phyloP scores from a whole-genome alignment of 306 rosid genomes.

The Vigna reflexopilosa region DNA sequence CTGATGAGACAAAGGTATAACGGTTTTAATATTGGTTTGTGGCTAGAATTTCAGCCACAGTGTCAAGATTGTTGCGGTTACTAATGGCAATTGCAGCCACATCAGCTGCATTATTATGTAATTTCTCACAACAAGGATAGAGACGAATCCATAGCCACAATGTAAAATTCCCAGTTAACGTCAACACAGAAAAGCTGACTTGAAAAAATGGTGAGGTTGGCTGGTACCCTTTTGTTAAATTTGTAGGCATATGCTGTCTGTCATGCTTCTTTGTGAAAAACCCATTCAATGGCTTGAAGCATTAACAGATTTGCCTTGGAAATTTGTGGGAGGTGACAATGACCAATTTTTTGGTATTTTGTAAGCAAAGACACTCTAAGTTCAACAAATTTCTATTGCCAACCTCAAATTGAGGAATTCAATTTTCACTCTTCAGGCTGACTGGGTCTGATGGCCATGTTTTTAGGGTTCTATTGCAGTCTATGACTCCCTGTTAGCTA shows the following conservation, averaged over 20 bases:
- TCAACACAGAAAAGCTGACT: not conserved
- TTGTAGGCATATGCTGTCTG: not conserved
- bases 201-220: slow-evolving; percentile 18
- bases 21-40: not conserved
- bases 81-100: not conserved
- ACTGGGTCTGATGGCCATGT: slow-evolving; percentile 7
- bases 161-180: not conserved
- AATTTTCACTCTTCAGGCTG: not conserved
- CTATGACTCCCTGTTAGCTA: not conserved
- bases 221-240: not conserved
- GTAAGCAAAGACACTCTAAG: slow-evolving; percentile 2
- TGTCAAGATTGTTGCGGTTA: not conserved
- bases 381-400: slow-evolving; percentile 11
- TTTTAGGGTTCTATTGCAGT: slow-evolving; percentile 2
- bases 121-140: too few species aligned
- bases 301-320: not conserved
- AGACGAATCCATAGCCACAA: not conserved
- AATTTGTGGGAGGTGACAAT: not conserved
- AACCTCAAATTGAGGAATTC: not conserved
- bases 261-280: not conserved
- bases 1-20: not conserved
- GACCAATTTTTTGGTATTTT: not conserved
- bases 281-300: not conserved
- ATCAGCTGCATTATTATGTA: not conserved
- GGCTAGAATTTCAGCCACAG: not conserved